Base-by-base conservation (phyloP, 129 eudicot genomes). In the Erigeron canadensis region DNA sequence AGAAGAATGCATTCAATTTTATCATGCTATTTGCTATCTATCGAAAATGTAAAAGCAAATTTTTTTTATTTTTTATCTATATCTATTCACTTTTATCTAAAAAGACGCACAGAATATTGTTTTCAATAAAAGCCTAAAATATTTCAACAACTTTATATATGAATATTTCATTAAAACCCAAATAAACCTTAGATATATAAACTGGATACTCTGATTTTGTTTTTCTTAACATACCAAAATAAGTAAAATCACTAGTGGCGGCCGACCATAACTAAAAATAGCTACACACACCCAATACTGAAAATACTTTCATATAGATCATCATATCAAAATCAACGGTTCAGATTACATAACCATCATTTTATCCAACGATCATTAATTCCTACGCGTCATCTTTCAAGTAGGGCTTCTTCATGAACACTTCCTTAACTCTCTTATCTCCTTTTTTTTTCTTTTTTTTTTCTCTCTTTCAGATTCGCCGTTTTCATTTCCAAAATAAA, bases 391-490 rank as follows among this genome's bases (percentile, higher is more conserved):
- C 83, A 81, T 5, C 17, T 50, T 18, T 75, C 23, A 74, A 73
- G 70, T 82, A 79, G 87, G 87, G 89, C 89, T 88, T 86, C 89
- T 72, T 85, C 85, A 63, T 76, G 81, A 81, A 81, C 76, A 79
- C 73, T 64, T 81, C 81, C 66, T 71, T 47, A 55, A 66, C 69
- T 65, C 75, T 54, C 82, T 74, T 44, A 58, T 75, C 79, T 58
- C 58, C 76, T 65, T 77, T n/a, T n/a, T n/a, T n/a, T n/a, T n/a
- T n/a, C n/a, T n/a, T n/a, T n/a, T n/a, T n/a, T n/a, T 60, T 10
- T 71, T 70, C 77, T 80, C 71, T 63, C 67, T 73, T 73, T 79
- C 86, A 83, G 84, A 86, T 86, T 86, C 86, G 71, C 79, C 77
- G 53, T 62, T 67, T 69, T 68, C 71, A 40, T 68, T 28, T 13